Evolutionary conservation across 177 flowering plant genomes (phyloP), one percentile per base, ranked within the genome.

Genomic region (Vitis hybrid): DNA sequence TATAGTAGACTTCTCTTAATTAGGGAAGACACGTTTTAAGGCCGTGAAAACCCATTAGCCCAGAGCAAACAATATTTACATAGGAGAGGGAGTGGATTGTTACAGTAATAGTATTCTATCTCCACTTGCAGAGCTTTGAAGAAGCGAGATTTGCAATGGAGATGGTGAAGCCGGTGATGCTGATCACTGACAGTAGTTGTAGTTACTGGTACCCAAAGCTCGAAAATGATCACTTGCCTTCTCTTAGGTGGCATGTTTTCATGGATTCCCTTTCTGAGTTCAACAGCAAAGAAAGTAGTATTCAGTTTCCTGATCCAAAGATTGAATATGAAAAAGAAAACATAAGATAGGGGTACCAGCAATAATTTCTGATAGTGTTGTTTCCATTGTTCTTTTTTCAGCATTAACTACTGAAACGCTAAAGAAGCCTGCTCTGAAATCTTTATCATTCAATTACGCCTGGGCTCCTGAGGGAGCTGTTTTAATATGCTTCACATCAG

Each of bases 401-500:
- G 88, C 72, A 56, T 72, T 85, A 52, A 78, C 81, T 11, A 71
- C 81, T 16, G 89, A 81, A 75, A 56, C 50, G 50, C 76, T 87
- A 4, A 81, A 64, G 73, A 70, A 48, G 70, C 69, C 62, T 68
- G 65, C 52, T 30, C 21, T 46, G 48, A 66, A 30, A 27, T 48
- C 80, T 62, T 30, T 9, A 6, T 40, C 74, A 18, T 62, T 77
- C 19, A 78, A 70, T 27, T 89, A 83, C 76, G 57, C 69, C 1
- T 85, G 84, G 87, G 90, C 97, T 56, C 91, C 92, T 7, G 86
- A 90, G 57, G 89, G 80, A 2, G 84, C 79, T 58, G 93, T 81
- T 68, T 76, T 94, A 6, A 85, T 94, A 80, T 91, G 97, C 82
- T 94, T 94, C 84, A 94, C 99, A 69, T 94, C 98, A 74, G 98